A percentile compares a stretch with the other conserved stretches of the same genome.
These are phyloP conservation scores for Xylariaceae sp. DNA, from an alignment of 2,329 filamentous ascomycete species.

Conservation along the genomic window DNA sequence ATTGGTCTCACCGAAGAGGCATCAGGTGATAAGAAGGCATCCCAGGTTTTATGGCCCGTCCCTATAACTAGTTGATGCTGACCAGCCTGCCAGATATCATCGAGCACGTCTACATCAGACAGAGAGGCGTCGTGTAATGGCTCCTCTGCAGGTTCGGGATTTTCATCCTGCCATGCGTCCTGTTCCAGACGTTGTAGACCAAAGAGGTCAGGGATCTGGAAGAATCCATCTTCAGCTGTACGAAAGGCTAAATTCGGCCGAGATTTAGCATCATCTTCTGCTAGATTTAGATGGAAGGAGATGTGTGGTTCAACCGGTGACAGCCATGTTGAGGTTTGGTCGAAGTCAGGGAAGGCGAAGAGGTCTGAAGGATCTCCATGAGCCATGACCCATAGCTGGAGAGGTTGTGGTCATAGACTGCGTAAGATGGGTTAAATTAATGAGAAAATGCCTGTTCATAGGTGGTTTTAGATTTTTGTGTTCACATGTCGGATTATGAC, in stretches of 20 bases:
- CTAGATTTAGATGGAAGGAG: conserved; percentile 41
- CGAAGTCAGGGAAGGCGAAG: conserved; percentile 62
- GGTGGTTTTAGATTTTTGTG: too few species aligned
- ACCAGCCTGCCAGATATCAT: conserved; percentile 47
- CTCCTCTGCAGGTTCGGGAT: conserved; percentile 5
- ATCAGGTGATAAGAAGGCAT: conserved; percentile 53
- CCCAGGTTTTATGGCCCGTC: conserved; percentile 62
- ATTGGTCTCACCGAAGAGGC: conserved; percentile 39
- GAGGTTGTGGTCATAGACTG: too few species aligned
- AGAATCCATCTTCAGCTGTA: conserved; percentile 35
- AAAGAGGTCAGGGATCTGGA: conserved; percentile 38
- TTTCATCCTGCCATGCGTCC: conserved; percentile 9
- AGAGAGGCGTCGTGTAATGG: conserved; percentile 24
- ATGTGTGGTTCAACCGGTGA: conserved; percentile 36
- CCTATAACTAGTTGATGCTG: conserved; percentile 29
- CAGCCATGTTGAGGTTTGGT: conserved; percentile 51
- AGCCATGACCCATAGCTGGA: conserved; percentile 34
- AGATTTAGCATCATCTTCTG: conserved; percentile 7
- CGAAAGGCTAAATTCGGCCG: conserved; percentile 10
- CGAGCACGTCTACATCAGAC: conserved; percentile 26
- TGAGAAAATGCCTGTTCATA: too few species aligned
- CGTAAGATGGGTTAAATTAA: too few species aligned
- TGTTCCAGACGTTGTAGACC: conserved; percentile 9
- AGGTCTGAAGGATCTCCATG: conserved; percentile 48
- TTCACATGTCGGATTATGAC: too few species aligned